Evolutionary conservation across 495 filamentous ascomycete species (phyloP), one percentile per base, ranked within the genome.

Genomic region (Aspergillus haitiensis): DNA sequence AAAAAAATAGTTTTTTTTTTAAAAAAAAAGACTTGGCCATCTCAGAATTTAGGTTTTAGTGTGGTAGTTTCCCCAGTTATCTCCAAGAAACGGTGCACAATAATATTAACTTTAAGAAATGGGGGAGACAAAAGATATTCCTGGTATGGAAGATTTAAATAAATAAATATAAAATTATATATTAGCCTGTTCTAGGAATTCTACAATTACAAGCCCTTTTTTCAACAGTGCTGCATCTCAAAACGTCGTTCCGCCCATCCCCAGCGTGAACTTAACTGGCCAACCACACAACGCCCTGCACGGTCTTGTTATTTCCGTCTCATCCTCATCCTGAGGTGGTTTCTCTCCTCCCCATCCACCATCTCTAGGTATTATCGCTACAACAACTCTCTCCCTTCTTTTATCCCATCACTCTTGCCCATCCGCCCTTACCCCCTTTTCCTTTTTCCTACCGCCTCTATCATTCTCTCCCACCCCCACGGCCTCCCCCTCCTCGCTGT

Each of bases 231-330:
- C 32, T 15, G 32, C 13, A 31, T 34, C 12, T 7, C 48, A 51
- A 27, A 27, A 27, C 21, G 48, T 10, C 9, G 48, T 15, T 45
- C 52, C 49, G 49, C 49, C 50, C 51, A 27, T 59, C 54, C 51
- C 59, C 53, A 39, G 45, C 46, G 21, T 15, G 18, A 31, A 57
- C 54, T 47, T 50, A 31, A 44, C 45, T 21, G 45, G 51, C 46
- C 51, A 53, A 50, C 51, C 58, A 55, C 55, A 45, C 51, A 35
- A 33, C 51, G n/a, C 9, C 58, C 49, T 13, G 37, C 15, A 52
- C 53, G 37, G 44, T 55, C 44, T 49, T 60, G 59, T 56, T 56
- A 61, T 61, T 56, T 61, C 53, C 59, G 54, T 51, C 56, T 46
- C 55, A 55, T 58, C 50, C 16, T 40, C 42, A 21, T 42, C 52